Base-by-base conservation (phyloP, 768 basidiomycete genomes). In the Mrakia gelida region DNA sequence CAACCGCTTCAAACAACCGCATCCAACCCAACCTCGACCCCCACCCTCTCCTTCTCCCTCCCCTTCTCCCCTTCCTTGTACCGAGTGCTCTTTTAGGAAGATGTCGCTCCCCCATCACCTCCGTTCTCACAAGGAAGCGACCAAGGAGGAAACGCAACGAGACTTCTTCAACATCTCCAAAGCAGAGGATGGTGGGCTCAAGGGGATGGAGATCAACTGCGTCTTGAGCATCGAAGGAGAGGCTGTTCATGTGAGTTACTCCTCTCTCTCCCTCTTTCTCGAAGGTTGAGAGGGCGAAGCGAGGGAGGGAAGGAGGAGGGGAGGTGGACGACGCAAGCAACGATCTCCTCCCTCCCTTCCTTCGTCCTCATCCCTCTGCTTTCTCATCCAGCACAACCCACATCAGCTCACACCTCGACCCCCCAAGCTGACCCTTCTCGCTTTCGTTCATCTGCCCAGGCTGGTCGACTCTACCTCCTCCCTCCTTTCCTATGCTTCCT, bases 61-160 rank as follows among this genome's bases (percentile, higher is more conserved):
- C 15, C 45, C 1, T 45, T 10, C 45, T 10, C 45, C 2, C 45
- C 45, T n/a, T n/a, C n/a, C n/a, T n/a, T n/a, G n/a, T n/a, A n/a
- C n/a, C n/a, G n/a, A n/a, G n/a, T n/a, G n/a, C n/a, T n/a, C n/a
- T n/a, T n/a, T n/a, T n/a, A n/a, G n/a, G n/a, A n/a, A 7, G 10
- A 85, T 85, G 84, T 84, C 84, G 18, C 82, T 85, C 54, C 84
- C 84, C 6, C 80, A 83, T 32, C 92, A 94, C 80, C 89, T 97
- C 65, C 90, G 94, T 75, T 89, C 92, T 82, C 94, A 95, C 88
- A 93, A 92, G 87, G 94, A 96, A 85, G 93, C 93, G 67, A 91
- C 92, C 10, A 94, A 90, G 85, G 94, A 96, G 75, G 91, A 96
- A 84, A 86, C 91, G 71, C 90, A 91, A 13, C 87, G 93, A 77